Evolutionary conservation across 805 yeast species (phyloP), one percentile per base, ranked within the genome.

Genomic region (Candida glaebosa): DNA sequence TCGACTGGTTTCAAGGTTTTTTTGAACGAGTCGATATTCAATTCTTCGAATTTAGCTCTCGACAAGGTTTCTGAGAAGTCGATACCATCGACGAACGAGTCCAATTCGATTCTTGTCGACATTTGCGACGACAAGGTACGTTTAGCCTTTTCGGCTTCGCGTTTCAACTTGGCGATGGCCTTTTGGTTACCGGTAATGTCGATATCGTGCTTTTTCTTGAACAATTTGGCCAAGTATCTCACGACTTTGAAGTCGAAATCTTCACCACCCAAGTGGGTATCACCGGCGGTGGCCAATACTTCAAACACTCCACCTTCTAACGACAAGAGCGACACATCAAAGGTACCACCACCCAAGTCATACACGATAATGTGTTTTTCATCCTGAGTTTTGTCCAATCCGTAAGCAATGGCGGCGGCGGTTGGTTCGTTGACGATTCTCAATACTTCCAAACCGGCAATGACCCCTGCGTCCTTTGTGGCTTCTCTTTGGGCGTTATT

Each of bases 401-500:
- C 73, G 51, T 68, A 68, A 25, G 73, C 73, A 87, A 82, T 87
- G 65, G 89, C 87, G 67, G 86, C 88, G 44, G 87, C 88, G 49
- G 88, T 57, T 46, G 97, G 96, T 76, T 89, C 97, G 73, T 89
- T 89, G 60, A 90, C 89, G 67, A 89, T 89, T 75, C 97, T 83
- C 68, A 87, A 78, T 48, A 89, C 96, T 69, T 89, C 89, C 66
- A 89, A 78, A 61, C 97, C 97, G 45, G 96, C 95, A 78, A 89
- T 90, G 54, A 84, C 75, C 78, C 96, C 97, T 46, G 97, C 96
- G 69, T 89, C 96, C 78, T 89, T 90, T 60, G 97, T 89, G 47
- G 96, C 97, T 74, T 90, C 96, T 77, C 96, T 87, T 75, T 90
- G 97, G 42, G 97, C 88, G 69, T 89, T 96, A 72, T 90, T 90